phyloP scores from a whole-genome alignment of 768 basidiomycete species.

The Boletus eberwhitei region DNA sequence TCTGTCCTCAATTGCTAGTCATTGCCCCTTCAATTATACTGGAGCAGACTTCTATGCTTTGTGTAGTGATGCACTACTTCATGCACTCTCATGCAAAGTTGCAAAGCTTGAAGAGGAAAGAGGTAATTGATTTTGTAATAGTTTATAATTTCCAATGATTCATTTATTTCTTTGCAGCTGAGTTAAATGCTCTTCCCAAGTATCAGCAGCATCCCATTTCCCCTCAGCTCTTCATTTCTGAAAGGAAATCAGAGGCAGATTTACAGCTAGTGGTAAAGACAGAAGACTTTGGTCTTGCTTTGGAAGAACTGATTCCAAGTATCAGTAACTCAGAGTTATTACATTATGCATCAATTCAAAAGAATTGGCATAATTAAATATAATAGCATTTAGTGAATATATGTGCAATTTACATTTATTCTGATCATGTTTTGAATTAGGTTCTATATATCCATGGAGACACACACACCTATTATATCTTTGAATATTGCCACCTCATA shows the following conservation, averaged over 20 bases:
- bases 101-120: slow-evolving; percentile 73
- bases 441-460: too few relatives aligned
- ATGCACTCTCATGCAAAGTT: slow-evolving; percentile 90
- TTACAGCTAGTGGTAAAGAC: slow-evolving; percentile 70
- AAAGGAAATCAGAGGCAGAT: slow-evolving; percentile 69
- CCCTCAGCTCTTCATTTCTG: slow-evolving; percentile 85
- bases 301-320: slow-evolving; percentile 70
- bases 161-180: slow-evolving; percentile 1
- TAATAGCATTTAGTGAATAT: not conserved
- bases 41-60: slow-evolving; percentile 98
- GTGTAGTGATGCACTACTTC: slow-evolving; percentile 94
- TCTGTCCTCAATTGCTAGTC: slow-evolving; percentile 59
- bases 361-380: slow-evolving; percentile 11
- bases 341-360: slow-evolving; percentile 65
- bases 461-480: too few relatives aligned
- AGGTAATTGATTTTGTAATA: slow-evolving; percentile 35
- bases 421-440: too few relatives aligned
- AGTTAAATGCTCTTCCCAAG: slow-evolving; percentile 46
- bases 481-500: too few relatives aligned
- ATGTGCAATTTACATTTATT: too few relatives aligned
- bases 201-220: slow-evolving; percentile 62
- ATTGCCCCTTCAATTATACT: slow-evolving; percentile 90
- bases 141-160: not conserved
- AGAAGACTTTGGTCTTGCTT: slow-evolving; percentile 74
- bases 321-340: slow-evolving; percentile 84